Percentiles rank a stretch among this genome's conserved stretches.
Conservation (phyloP, 176 grass and related monocot species). For the Hyparrhenia diplandra region DNA sequence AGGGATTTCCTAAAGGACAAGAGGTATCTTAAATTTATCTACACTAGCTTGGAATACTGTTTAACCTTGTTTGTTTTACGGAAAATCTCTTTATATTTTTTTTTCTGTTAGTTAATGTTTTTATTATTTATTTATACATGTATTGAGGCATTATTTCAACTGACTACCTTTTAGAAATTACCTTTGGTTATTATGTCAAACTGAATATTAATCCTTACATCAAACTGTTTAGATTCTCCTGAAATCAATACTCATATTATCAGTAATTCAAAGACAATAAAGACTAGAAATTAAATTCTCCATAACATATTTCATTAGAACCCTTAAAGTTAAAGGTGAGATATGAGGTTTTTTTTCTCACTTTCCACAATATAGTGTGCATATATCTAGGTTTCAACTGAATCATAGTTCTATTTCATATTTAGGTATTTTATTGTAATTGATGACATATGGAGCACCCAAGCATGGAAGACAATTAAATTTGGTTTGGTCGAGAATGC, state of each 20-base stretch:
- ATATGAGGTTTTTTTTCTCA: background rate
- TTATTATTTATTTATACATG: background rate
- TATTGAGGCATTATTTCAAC: background rate
- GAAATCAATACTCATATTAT: background rate
- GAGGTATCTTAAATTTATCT: constrained; percentile 22
- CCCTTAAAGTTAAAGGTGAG: background rate
- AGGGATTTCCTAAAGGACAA: constrained; percentile 32
- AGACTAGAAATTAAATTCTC: background rate
- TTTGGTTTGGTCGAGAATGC: constrained; percentile 26
- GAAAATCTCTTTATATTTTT: background rate
- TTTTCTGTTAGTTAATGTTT: background rate
- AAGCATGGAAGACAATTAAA: constrained; percentile 38
- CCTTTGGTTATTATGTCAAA: background rate
- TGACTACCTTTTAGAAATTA: background rate
- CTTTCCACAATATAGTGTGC: background rate
- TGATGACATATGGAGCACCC: constrained; percentile 40
- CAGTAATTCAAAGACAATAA: background rate
- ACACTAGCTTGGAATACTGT: background rate
- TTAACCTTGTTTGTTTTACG: background rate
- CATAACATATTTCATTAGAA: background rate
- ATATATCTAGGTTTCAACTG: background rate
- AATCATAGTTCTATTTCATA: background rate
- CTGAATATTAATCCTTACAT: background rate
- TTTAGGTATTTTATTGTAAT: constrained; percentile 42
- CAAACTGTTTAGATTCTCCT: background rate